Base-by-base conservation (phyloP, 139 green algal species). In the Diplosphaera chodatii region DNA sequence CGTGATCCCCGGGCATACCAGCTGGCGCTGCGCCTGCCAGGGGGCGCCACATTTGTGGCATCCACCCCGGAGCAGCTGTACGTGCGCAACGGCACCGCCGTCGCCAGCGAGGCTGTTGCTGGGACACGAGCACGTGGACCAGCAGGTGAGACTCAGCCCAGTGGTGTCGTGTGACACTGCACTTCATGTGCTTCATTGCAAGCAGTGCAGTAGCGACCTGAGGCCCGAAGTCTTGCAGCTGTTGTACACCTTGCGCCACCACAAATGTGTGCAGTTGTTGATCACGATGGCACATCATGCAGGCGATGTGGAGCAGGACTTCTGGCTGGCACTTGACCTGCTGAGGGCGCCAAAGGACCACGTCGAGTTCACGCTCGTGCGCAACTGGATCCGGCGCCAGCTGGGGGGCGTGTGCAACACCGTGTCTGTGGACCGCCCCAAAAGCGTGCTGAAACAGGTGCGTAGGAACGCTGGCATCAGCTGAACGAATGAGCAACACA, bases 31-130 rank as follows among this genome's bases (percentile, higher is more conserved):
- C 77, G 82, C 73, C 73, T 91, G 30, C 74, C 83, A 4, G 65
- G 63, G 10, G 89, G 87, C 4, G 74, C 83, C 23, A 67, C 80
- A n/a, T 99, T 99, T 72, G 29, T 99, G 23, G 90, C 81, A 15
- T 92, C 79, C 76, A 96, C 93, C 0, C 95, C 95, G 1, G 95
- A 99, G 86, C 86, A 92, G 18, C 84, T 99, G 31, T 98, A 96
- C 78, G 77, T 78, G 2, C 82, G 91, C 40, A 90, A 73, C 2
- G 91, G 88, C 3, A 29, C 75, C 0, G 63, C 68, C 2, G 84
- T 97, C 1, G 89, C 91, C 25, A 90, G 74, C 30, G 95, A 99
- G 85, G 93, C 94, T 0, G 91, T 99, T 32, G 95, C 95, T 5
- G 95, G 87, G 25, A 98, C 94, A 1, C 80, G 93, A 37, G 76